Evolutionary conservation across 1,139 yeast species (phyloP).

Genomic region (Protomyces inundatus): DNA sequence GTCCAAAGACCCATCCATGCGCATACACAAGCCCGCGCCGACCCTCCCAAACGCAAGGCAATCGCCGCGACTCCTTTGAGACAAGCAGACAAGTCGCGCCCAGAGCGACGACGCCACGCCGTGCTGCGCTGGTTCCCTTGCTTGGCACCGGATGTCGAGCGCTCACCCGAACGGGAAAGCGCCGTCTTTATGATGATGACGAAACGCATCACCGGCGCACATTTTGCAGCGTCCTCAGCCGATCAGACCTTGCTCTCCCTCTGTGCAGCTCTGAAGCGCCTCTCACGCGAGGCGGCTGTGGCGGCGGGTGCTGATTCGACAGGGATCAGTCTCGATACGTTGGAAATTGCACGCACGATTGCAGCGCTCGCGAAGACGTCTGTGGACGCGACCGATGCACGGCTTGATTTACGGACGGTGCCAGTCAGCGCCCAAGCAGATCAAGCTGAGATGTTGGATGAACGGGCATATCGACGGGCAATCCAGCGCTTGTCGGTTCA

Average conservation of each 20-base stretch:
- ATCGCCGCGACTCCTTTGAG: too few species aligned
- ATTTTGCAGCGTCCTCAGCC: neutral
- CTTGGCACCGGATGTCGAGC: neutral
- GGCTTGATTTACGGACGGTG: neutral
- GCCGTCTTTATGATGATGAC: neutral
- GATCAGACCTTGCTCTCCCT: neutral
- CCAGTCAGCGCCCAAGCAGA: neutral
- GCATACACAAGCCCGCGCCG: too few species aligned
- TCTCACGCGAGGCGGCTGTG: neutral
- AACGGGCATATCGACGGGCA: neutral
- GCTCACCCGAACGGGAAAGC: neutral
- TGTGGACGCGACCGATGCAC: neutral
- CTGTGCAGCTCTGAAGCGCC: neutral
- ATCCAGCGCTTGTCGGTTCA: neutral
- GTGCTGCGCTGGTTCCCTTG: neutral
- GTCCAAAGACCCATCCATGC: too few species aligned
- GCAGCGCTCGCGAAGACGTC: neutral
- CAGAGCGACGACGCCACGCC: too few species aligned
- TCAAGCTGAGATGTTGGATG: neutral
- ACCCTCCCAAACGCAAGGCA: too few species aligned
- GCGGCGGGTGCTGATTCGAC: neutral
- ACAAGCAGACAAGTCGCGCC: too few species aligned
- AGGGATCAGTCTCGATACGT: neutral
- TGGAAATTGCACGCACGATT: neutral
- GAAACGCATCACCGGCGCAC: neutral